Evolutionary conservation across 140 eudicot species (phyloP).

Genomic region (Ambrosia hybrid): DNA sequence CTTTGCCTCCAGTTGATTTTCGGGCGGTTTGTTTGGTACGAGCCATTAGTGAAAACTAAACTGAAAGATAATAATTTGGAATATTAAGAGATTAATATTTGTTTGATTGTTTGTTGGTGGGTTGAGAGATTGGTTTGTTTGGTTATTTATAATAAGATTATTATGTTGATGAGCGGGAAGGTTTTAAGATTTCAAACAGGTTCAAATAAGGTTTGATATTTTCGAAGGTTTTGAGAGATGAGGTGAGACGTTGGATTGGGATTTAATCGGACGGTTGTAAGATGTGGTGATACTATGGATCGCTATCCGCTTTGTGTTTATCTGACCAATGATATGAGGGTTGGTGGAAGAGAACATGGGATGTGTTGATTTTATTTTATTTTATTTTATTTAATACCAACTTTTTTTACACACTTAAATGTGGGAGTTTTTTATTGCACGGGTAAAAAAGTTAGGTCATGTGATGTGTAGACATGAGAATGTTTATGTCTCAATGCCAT

Average conservation of each 20-base stretch:
- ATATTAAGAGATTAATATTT: neutral
- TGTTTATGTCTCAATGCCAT: too few species aligned
- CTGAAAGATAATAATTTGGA: too few species aligned
- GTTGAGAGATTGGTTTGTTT: too few species aligned
- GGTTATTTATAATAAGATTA: neutral
- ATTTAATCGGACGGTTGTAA: neutral
- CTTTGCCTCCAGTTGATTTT: constrained; percentile 78
- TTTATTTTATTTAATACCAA: too few species aligned
- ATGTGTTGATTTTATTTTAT: too few species aligned
- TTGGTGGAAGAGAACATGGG: neutral
- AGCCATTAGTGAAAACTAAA: constrained; percentile 11
- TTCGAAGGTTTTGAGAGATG: neutral
- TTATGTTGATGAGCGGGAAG: constrained; percentile 16
- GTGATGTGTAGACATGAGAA: too few species aligned
- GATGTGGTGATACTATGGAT: neutral
- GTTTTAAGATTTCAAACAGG: neutral
- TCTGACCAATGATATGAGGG: constrained; percentile 5
- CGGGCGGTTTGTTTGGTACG: constrained; percentile 29
- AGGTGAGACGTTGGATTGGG: constrained; percentile 16
- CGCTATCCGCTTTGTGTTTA: neutral
- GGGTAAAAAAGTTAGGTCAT: too few species aligned
- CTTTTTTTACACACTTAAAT: too few species aligned
- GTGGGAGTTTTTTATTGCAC: too few species aligned
- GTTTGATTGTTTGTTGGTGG: neutral
- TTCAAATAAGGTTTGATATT: neutral